Evolutionary conservation across 2,329 filamentous ascomycete species (phyloP).

Genomic region (Achaetomium macrosporum): DNA sequence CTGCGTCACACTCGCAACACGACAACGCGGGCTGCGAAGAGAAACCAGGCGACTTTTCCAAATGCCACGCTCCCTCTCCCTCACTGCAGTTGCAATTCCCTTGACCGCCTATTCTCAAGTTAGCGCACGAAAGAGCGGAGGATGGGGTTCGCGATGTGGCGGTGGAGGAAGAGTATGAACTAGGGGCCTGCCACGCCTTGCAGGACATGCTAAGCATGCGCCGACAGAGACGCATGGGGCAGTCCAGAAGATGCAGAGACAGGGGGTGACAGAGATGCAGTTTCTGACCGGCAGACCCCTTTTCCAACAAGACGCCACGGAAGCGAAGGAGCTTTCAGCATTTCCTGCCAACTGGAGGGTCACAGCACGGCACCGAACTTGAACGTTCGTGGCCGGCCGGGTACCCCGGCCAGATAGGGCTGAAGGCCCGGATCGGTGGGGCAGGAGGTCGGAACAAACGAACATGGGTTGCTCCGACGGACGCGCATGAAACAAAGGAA

Average conservation of each 20-base stretch:
- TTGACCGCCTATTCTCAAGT: conserved; percentile 18
- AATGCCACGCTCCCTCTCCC: background rate
- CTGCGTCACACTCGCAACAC: background rate
- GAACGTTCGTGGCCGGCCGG: background rate
- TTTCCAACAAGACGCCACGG: background rate
- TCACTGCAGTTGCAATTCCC: background rate
- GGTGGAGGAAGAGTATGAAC: background rate
- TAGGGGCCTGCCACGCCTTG: conserved; percentile 1
- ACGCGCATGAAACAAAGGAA: background rate
- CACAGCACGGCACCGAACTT: background rate
- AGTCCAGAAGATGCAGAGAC: conserved; percentile 4
- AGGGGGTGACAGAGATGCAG: conserved; percentile 1
- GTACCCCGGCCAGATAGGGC: background rate
- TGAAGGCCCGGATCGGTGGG: background rate
- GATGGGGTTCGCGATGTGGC: conserved; percentile 6
- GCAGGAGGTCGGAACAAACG: background rate
- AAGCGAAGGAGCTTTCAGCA: too few species aligned
- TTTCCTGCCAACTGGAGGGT: too few species aligned
- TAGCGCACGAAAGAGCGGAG: conserved; percentile 6
- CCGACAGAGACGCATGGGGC: background rate
- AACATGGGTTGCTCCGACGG: too few species aligned
- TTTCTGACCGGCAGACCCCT: conserved; percentile 3
- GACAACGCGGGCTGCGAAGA: background rate
- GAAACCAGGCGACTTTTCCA: background rate
- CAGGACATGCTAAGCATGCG: background rate